Evolutionary conservation across 345 rosid genomes (phyloP), one percentile per base, ranked within the genome.

Genomic region (Lepidium aucheri): DNA sequence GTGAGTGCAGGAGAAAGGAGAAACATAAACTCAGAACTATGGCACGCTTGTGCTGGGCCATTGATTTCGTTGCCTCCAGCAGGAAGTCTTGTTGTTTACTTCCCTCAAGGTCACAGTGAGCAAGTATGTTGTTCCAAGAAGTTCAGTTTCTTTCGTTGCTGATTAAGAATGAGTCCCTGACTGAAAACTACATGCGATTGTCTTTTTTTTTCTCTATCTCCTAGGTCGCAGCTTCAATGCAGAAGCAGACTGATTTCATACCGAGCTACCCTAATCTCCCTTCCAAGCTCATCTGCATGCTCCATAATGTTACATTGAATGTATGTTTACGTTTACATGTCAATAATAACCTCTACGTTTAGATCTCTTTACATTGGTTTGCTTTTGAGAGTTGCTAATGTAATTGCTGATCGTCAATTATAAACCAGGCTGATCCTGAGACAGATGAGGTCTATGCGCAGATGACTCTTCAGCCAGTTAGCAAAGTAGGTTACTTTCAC

Each of bases 31-130:
- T 88, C 97, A 10, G 97, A 90, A 62, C 78, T 90, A 28, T 90
- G 97, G 97, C 97, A 90, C 65, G 97, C 97, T 45, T 90, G 97
- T 78, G 97, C 97, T 13, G 97, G 97, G 28, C 97, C 97, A 40
- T 78, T 90, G 51, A 92, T 90, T 36, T 88, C 95, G 15, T 71
- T 90, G 52, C 97, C 97, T 62, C 87, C 83, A 42, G 81, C 86
- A 16, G 95, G 97, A 69, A 86, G 90, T 73, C 92, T 90, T 52
- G 97, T 83, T 9, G 89, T 90, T 66, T 90, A 90, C 82, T 88
- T 90, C 79, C 89, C 97, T 16, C 97, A 90, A 76, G 97, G 97
- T 66, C 97, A 90, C 75, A 88, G 97, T 46, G 97, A 90, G 77
- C 97, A 90, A 88, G 97, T 86, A 49, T 47, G 73, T 69, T 52